These are phyloP conservation scores for Mucor indicus DNA, from an alignment of 371 early-diverging fungal species.

Conservation along the genomic window DNA sequence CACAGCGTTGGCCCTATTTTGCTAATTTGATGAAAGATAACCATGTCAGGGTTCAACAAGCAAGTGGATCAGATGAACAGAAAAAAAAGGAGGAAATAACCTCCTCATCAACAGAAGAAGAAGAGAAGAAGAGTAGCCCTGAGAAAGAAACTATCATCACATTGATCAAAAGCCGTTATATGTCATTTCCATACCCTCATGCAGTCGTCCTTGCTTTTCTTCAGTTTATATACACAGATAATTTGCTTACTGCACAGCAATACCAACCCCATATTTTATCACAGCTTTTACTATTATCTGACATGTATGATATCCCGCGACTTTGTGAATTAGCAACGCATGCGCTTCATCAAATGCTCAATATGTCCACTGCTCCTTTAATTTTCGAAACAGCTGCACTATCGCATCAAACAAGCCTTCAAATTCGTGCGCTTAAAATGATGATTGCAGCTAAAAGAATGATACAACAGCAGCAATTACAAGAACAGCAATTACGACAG, in stretches of 20 bases:
- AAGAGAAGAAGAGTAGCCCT: not conserved
- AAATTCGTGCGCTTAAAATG: constrained; percentile 51
- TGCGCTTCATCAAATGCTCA: constrained; percentile 58
- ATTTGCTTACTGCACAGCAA: constrained; percentile 55
- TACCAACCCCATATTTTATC: constrained; percentile 52
- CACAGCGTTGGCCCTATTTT: constrained; percentile 68
- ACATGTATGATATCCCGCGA: constrained; percentile 50
- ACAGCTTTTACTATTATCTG: constrained; percentile 54
- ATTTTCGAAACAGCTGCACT: constrained; percentile 56
- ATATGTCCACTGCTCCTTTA: constrained; percentile 55
- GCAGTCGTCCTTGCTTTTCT: constrained; percentile 58
- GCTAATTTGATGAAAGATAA: constrained; percentile 48
- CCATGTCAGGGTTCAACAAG: not conserved
- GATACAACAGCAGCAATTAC: constrained; percentile 30
- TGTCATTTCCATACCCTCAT: constrained; percentile 55
- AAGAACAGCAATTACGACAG: constrained; percentile 16
- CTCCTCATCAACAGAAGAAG: not conserved
- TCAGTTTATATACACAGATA: constrained; percentile 67
- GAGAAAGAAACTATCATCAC: not conserved
- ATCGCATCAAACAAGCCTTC: constrained; percentile 46
- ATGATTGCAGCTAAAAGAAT: constrained; percentile 45
- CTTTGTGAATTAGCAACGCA: constrained; percentile 52
- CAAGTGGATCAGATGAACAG: not conserved
- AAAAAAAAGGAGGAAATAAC: not conserved
- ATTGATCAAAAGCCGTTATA: constrained; percentile 15